Conservation (phyloP, 2,329 filamentous ascomycete species). For the Colletotrichum neosansevieriae region DNA sequence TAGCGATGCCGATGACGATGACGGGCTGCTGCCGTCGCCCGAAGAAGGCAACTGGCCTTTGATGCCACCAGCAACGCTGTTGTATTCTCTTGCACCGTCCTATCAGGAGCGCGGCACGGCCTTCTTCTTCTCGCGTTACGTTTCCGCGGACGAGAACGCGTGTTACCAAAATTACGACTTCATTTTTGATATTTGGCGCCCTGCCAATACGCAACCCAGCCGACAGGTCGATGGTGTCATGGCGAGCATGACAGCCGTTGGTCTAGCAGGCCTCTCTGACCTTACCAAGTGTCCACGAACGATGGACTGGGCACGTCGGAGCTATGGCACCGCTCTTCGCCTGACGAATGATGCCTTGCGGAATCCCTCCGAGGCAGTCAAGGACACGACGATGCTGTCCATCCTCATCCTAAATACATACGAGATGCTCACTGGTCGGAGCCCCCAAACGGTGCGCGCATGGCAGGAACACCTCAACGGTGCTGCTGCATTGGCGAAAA, state of each 20-base stretch:
- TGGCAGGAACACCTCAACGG: constrained; percentile 68
- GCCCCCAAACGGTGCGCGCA: constrained; percentile 59
- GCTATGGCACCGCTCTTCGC: constrained; percentile 64
- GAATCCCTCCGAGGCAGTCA: constrained; percentile 56
- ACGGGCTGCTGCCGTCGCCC: constrained; percentile 47
- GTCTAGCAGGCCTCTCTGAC: constrained; percentile 64
- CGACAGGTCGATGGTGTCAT: constrained; percentile 59
- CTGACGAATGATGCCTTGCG: constrained; percentile 63
- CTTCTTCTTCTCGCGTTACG: constrained; percentile 65
- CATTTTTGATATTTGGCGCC: constrained; percentile 65
- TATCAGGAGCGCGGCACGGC: constrained; percentile 59
- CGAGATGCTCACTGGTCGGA: constrained; percentile 64
- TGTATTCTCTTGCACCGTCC: constrained; percentile 49
- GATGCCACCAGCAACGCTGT: constrained; percentile 45
- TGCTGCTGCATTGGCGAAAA: constrained; percentile 61
- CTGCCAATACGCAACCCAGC: constrained; percentile 49
- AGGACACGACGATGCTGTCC: constrained; percentile 64
- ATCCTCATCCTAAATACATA: constrained; percentile 67
- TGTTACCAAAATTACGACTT: constrained; percentile 65
- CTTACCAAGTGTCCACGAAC: constrained; percentile 56
- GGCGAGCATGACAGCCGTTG: constrained; percentile 67
- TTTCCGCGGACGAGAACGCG: constrained; percentile 58
- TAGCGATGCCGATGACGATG: constrained; percentile 43
- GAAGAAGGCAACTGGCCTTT: constrained; percentile 49
- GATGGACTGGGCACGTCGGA: constrained; percentile 61